Evolutionary conservation across 164 flowering plant species (phyloP), one percentile per base, ranked within the genome.

Genomic region (Houttuynia cordata): DNA sequence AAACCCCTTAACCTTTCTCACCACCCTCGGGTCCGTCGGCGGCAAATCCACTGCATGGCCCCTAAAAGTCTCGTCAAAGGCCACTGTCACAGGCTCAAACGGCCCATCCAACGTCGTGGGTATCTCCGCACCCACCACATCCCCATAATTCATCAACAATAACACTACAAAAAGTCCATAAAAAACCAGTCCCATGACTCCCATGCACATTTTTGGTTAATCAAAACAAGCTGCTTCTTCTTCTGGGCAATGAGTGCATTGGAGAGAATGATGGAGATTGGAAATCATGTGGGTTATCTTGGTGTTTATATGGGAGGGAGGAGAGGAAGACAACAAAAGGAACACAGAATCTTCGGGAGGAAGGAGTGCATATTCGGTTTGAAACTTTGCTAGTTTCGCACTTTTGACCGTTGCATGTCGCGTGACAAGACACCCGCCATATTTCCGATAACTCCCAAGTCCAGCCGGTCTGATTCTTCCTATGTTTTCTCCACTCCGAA

Each of bases 91-190:
- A 1, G 97, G 93, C 52, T 70, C 49, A 61, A 83, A 87, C 0
- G 96, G 96, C 0, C 97, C 96, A 9, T 87, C 86, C 2, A 81
- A 75, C 9, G 97, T 91, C 3, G 83, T 80, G 23, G 83, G 93
- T 18, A 85, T 82, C 18, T 53, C 40, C 4, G 61, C 68, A 41
- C 30, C 22, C 37, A n/a, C n/a, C n/a, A 37, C 45, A 8, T 7
- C 41, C 15, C 1, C 25, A 37, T 0, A 24, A 56, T 10, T 19
- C 13, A 14, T 4, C 14, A 24, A 56, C 15, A 30, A 56, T 23
- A 1, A 56, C 15, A 24, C 18, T 4, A 23, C 23, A 24, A 56
- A 10, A 7, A 56, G 58, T 17, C 23, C 23, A 56, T 1, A 56
- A 24, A 21, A 24, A 30, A 4, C 39, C n/a, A n/a, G 6, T 30